Evolutionary conservation across 768 basidiomycete genomes (phyloP).

Genomic region (Lactarius sp.): DNA sequence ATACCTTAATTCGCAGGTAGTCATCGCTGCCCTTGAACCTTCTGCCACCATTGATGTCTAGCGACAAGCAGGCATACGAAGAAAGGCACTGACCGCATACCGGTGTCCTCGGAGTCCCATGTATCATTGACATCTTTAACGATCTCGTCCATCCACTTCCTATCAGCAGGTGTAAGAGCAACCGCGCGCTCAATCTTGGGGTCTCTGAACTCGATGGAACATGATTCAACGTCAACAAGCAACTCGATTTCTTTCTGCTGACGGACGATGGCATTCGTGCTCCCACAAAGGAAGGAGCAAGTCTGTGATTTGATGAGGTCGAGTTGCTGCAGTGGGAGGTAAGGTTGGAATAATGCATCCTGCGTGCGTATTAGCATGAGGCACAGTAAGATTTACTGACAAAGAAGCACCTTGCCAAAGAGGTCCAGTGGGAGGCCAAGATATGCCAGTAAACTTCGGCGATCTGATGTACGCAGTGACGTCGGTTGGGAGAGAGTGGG

Average conservation of each 20-base stretch:
- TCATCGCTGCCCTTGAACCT: conserved; percentile 97
- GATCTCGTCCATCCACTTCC: conserved; percentile 98
- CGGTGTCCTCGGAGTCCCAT: conserved; percentile 63
- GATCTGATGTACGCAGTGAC: conserved; percentile 82
- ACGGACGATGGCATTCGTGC: conserved; percentile 92
- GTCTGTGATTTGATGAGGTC: conserved; percentile 73
- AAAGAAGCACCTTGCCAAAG: conserved; percentile 70
- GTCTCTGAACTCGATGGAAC: conserved; percentile 81
- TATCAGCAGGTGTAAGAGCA: conserved; percentile 83
- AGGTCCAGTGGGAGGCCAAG: conserved; percentile 90
- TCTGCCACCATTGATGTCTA: conserved; percentile 9
- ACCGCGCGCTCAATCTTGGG: conserved; percentile 71
- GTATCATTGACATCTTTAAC: conserved; percentile 79
- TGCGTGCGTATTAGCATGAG: conserved; percentile 29
- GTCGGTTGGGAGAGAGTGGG: conserved; percentile 66
- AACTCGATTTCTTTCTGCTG: conserved; percentile 90
- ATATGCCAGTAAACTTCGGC: conserved; percentile 85
- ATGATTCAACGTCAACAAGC: conserved; percentile 86
- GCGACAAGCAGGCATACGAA: background rate
- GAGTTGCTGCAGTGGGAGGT: conserved; percentile 91
- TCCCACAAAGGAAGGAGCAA: conserved; percentile 86
- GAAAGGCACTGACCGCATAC: conserved; percentile 57
- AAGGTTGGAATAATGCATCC: conserved; percentile 97
- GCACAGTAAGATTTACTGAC: background rate
- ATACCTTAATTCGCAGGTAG: conserved; percentile 80